Evolutionary conservation across 306 rosid species (phyloP), one percentile per base, ranked within the genome.

Genomic region (Carpinus viminea): DNA sequence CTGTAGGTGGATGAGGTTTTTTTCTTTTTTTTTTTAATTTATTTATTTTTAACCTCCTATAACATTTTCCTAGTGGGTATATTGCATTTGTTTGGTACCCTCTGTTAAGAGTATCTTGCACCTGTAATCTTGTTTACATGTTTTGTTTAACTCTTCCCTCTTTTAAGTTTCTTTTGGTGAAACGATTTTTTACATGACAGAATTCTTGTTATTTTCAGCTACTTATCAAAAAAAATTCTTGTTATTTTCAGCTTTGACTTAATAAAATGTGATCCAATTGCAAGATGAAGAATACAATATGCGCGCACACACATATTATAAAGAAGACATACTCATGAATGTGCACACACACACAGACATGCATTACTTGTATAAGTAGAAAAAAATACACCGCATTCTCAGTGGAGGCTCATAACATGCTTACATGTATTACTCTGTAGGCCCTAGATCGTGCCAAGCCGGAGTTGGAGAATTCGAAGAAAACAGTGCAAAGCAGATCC

Each of bases 361-460:
- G 52, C 12, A 9, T 12, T 48, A 9, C 15, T 3, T 48, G 52
- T 48, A 12, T 11, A 48, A 48, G 15, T 48, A 10, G 20, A 16
- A 53, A 16, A 53, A 18, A 1, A 12, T 7, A 17, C 18, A 18
- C 17, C 52, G 20, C 57, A 15, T 28, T 61, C 68, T 61, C 15
- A 4, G 17, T 60, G 24, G 18, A 28, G 43, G 48, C 13, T 41
- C 13, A 41, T 66, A 41, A 41, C 16, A 59, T 8, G 50, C 50
- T 7, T 41, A 43, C 8, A 41, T 7, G 8, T 55, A 4, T 50
- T 81, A 68, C 74, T 78, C 52, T 82, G 81, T 70, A 93, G 96
- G 89, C 96, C 83, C 80, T 94, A 65, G 97, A 84, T 84, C 97
- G 97, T 77, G 98, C 98, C 15, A 94, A 88, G 86, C 96, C 92